phyloP scores from a whole-genome alignment of 192 early-diverging fungal species.

The Mycoemilia scoparia region DNA sequence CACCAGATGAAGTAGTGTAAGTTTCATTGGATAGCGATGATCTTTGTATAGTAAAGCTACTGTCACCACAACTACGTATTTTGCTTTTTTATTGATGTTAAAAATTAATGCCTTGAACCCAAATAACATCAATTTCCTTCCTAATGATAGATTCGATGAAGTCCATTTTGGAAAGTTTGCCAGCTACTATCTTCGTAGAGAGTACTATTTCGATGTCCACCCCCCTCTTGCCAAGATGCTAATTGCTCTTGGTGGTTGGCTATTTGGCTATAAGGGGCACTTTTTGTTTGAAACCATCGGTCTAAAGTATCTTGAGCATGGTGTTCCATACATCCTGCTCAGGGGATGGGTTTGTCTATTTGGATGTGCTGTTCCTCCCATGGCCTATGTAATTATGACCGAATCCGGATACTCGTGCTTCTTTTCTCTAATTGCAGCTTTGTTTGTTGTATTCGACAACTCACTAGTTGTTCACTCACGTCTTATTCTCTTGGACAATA shows the following conservation, averaged over 20 bases:
- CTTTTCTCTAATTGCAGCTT: constrained; percentile 51
- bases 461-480: constrained; percentile 76
- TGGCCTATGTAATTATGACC: constrained; percentile 70
- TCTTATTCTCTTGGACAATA: constrained; percentile 84
- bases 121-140: too few species aligned
- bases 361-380: constrained; percentile 53
- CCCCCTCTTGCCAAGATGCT: constrained; percentile 90
- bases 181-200: constrained; percentile 67
- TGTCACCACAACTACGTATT: too few species aligned
- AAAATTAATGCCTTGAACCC: too few species aligned
- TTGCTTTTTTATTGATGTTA: too few species aligned
- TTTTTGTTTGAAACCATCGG: constrained; percentile 92
- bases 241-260: constrained; percentile 59
- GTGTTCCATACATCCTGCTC: constrained; percentile 77
- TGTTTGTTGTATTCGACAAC: constrained; percentile 82
- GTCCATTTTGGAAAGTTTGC: constrained; percentile 99
- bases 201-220: constrained; percentile 95
- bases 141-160: too few species aligned
- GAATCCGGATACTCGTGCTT: constrained; percentile 67
- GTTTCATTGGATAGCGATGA: too few species aligned
- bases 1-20: constrained; percentile 59
- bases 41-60: too few species aligned
- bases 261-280: constrained; percentile 87
- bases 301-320: constrained; percentile 69
- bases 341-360: constrained; percentile 61